Percentiles rank a stretch among this genome's conserved stretches.
phyloP scores from a whole-genome alignment of 169 alveolate species.

The Plasmodium relictum region DNA sequence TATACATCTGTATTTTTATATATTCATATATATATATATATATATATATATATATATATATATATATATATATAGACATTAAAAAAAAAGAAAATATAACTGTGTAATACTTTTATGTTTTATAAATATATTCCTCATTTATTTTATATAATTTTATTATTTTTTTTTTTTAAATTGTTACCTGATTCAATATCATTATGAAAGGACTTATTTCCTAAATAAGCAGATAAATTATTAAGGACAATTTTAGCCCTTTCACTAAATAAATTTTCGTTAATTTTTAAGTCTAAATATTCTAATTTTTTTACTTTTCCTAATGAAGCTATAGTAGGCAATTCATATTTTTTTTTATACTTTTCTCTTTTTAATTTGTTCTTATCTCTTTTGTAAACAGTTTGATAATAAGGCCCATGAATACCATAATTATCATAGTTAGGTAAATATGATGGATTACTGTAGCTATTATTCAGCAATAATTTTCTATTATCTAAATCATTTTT shows the following conservation, averaged over 20 bases:
- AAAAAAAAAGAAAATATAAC: conserved; percentile 1
- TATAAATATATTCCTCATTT: not conserved
- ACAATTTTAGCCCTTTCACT: conserved; percentile 13
- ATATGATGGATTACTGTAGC: conserved; percentile 10
- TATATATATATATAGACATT: too few relatives aligned
- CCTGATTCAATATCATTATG: not conserved
- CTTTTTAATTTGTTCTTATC: conserved; percentile 6
- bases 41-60: conserved; percentile 6
- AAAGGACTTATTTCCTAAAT: conserved; percentile 10
- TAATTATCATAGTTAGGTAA: conserved; percentile 9
- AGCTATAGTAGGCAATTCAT: conserved; percentile 75
- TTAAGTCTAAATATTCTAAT: conserved; percentile 30
- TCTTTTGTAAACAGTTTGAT: not conserved
- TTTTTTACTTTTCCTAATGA: conserved; percentile 73
- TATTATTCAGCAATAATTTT: conserved; percentile 16
- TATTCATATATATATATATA: not conserved
- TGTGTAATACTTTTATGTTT: not conserved
- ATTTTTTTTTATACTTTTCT: conserved; percentile 29
- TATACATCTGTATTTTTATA: too few relatives aligned
- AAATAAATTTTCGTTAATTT: conserved; percentile 20
- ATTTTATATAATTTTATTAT: not conserved
- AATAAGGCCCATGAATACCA: not conserved
- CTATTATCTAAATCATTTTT: conserved; percentile 13
- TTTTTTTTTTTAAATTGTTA: conserved; percentile 3
- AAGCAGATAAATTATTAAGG: conserved; percentile 53